phyloP scores from a whole-genome alignment of 2,329 filamentous ascomycete genomes.

The Byssoonygena ceratinophila region DNA sequence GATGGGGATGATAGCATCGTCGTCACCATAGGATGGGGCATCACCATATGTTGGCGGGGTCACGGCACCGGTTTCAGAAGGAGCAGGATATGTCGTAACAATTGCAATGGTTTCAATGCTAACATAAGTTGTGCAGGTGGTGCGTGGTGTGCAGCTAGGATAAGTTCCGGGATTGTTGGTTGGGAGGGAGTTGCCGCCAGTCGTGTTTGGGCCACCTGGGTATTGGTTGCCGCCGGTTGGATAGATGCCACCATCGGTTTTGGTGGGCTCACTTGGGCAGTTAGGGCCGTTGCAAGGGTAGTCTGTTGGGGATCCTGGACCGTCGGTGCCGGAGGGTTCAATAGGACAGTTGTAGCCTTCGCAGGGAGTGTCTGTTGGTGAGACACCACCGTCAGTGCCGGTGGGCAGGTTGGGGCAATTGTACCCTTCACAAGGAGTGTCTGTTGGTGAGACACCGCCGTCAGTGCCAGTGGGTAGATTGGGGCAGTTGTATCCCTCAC shows the following conservation, averaged over 20 bases:
- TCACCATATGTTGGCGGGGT: neutral
- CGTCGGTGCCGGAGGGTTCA: neutral
- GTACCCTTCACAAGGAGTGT: neutral
- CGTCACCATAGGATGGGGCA: neutral
- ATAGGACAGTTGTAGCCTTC: neutral
- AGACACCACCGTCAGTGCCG: neutral
- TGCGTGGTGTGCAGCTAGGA: slow-evolving; percentile 3
- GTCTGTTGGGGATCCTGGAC: neutral
- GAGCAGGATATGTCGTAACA: neutral
- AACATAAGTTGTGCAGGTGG: slow-evolving; percentile 5
- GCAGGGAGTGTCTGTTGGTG: neutral
- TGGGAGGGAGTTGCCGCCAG: neutral
- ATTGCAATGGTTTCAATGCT: slow-evolving; percentile 6
- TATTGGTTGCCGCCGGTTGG: neutral
- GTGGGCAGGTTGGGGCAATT: neutral
- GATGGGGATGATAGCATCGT: neutral
- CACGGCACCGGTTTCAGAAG: neutral
- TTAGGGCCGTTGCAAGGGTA: slow-evolving; percentile 1
- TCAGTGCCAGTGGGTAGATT: neutral
- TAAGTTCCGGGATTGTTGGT: neutral
- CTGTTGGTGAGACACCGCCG: neutral
- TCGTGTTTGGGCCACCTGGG: neutral
- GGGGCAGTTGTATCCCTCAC: neutral
- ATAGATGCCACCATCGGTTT: neutral
- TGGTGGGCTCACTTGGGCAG: neutral